Conservation (phyloP, 805 yeast genomes). For the Ogataea chonburiensis region DNA sequence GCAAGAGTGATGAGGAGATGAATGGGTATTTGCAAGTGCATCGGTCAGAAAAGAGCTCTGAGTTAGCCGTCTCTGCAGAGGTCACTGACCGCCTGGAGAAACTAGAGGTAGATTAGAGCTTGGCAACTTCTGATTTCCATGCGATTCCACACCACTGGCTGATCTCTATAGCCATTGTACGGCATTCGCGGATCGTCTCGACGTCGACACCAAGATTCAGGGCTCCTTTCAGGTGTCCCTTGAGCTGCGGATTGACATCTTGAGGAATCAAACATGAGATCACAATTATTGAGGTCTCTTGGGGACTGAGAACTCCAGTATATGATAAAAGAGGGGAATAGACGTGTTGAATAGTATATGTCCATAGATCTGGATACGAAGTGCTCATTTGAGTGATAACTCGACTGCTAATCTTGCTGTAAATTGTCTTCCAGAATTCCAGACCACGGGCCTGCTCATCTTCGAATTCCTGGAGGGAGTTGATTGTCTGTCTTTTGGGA, state of each 20-base stretch:
- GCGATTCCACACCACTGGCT: conserved; percentile 71
- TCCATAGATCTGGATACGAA: conserved; percentile 86
- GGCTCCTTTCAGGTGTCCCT: conserved; percentile 90
- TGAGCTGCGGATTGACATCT: conserved; percentile 88
- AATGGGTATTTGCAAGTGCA: conserved; percentile 32
- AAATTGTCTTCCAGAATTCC: conserved; percentile 69
- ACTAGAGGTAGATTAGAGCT: conserved; percentile 35
- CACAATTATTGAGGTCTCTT: conserved; percentile 74
- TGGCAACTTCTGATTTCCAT: conserved; percentile 59
- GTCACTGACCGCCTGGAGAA: conserved; percentile 3
- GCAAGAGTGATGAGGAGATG: conserved; percentile 70
- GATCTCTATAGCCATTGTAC: conserved; percentile 61
- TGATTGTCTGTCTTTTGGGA: conserved; percentile 20
- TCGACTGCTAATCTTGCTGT: conserved; percentile 69
- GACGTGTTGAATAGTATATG: conserved; percentile 65
- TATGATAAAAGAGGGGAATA: conserved; percentile 77
- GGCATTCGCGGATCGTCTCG: conserved; percentile 59
- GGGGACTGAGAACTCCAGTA: conserved; percentile 57
- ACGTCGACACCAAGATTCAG: conserved; percentile 68
- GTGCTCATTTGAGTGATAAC: conserved; percentile 64
- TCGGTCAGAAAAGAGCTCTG: conserved; percentile 1
- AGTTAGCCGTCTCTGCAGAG: background rate
- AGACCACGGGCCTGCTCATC: conserved; percentile 46
- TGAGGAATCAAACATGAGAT: conserved; percentile 84
- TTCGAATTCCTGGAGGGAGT: conserved; percentile 16